Evolutionary conservation across 2,329 filamentous ascomycete genomes (phyloP), one percentile per base, ranked within the genome.

Genomic region (Teratosphaeria epicoccoides): DNA sequence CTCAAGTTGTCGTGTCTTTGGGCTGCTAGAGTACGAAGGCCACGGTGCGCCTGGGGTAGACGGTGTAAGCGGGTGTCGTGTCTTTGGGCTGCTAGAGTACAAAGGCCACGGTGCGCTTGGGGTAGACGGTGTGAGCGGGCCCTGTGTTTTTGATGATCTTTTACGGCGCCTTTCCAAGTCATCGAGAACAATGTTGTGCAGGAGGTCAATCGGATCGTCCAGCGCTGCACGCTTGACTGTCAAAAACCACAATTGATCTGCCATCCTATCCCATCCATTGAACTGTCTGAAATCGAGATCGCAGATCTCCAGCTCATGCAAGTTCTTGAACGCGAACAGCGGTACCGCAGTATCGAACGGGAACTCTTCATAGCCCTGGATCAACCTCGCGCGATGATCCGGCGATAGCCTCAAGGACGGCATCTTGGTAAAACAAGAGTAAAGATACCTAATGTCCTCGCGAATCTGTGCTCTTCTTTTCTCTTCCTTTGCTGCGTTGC

Each of bases 391-490:
- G 59, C 88, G 87, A 75, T 89, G 90, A 69, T 98, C 93, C n/a
- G 90, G 90, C 24, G 90, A 84, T 51, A 98, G 76, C 57, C 85
- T 83, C 57, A 98, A 75, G 65, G 88, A 95, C 0, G 93, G 93
- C 43, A 98, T 95, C 73, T 97, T 98, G 64, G 93, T 98, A 67
- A 97, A 98, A 52, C 93, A 88, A 43, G 93, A 97, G 73, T 96
- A 98, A 28, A 98, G 77, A 68, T 98, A 97, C 69, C 91, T 96
- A 60, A 96, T 74, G 67, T 98, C 93, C 52, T 85, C 82, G 66
- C 93, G 83, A 51, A 93, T 72, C 44, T 88, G 85, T 52, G 84
- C 85, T 70, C 94, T 95, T 68, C 93, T 88, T 66, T 88, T 89
- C 70, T 96, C 93, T 29, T 83, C 87, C 66, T 90, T 87, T 58